These are phyloP conservation scores for Populus hybrid DNA, from an alignment of 441 rosid species.

Conservation along the genomic window DNA sequence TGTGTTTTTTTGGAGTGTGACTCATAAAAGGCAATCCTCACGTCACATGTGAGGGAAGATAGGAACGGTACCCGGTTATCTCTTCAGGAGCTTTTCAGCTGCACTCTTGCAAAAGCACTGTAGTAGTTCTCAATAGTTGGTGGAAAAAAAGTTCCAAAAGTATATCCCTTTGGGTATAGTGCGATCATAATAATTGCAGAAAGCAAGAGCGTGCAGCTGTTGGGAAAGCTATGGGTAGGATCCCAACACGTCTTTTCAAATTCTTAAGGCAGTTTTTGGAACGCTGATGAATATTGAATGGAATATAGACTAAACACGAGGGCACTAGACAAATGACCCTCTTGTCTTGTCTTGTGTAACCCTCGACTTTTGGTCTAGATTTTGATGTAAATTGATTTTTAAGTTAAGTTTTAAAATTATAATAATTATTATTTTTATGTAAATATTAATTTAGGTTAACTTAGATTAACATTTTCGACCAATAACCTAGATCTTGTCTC, in stretches of 20 bases:
- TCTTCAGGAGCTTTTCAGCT: not conserved
- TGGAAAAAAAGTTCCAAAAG: not conserved
- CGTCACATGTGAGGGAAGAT: not conserved
- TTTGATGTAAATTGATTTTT: too few species aligned
- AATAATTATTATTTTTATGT: too few species aligned
- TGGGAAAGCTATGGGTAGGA: not conserved
- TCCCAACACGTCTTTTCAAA: not conserved
- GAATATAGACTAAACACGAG: too few species aligned
- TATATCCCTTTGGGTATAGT: not conserved
- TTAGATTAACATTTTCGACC: too few species aligned
- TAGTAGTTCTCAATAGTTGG: not conserved
- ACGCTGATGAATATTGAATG: too few species aligned
- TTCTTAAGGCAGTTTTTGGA: not conserved
- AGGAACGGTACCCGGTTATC: not conserved
- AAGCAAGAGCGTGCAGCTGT: not conserved
- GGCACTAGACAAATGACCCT: too few species aligned
- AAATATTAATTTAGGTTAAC: too few species aligned
- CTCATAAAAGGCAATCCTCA: not conserved
- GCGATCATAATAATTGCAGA: not conserved
- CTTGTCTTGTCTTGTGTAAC: too few species aligned
- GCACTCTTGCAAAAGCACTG: too few species aligned
- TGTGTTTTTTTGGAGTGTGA: not conserved
- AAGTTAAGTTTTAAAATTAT: too few species aligned
- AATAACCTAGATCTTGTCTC: rapidly evolving
- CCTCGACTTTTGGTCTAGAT: too few species aligned